phyloP scores from a whole-genome alignment of 1,284 basidiomycete species.

The Ganoderma multipileum region DNA sequence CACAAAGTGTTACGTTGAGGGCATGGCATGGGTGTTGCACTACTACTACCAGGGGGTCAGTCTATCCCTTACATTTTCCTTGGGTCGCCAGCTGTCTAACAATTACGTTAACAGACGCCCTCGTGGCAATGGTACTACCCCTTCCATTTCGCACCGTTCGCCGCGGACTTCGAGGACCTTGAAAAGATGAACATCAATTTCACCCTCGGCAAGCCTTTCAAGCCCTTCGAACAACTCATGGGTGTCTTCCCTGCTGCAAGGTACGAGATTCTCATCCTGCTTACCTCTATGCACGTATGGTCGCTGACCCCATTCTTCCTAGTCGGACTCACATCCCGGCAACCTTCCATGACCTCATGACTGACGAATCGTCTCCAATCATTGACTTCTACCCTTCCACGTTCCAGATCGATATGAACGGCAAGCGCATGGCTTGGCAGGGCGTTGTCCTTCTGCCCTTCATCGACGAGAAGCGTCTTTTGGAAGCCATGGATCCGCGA shows the following conservation, averaged over 20 bases:
- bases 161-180: constrained; percentile 91
- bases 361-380: constrained; percentile 87
- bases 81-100: constrained; percentile 17
- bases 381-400: constrained; percentile 95
- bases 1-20: constrained; percentile 89
- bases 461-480: constrained; percentile 87
- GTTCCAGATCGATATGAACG: constrained; percentile 99
- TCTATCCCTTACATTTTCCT: constrained; percentile 24
- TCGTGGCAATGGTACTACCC: constrained; percentile 99
- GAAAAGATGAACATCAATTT: constrained; percentile 84
- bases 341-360: constrained; percentile 92
- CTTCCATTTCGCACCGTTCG: constrained; percentile 98
- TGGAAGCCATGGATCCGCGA: constrained; percentile 82
- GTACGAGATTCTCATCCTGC: constrained; percentile 47
- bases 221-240: constrained; percentile 98
- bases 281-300: background rate
- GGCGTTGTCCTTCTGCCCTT: constrained; percentile 97
- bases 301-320: background rate
- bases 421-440: constrained; percentile 99
- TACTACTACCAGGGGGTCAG: constrained; percentile 98
- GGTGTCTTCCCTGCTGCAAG: constrained; percentile 96
- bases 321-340: constrained; percentile 90
- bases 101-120: constrained; percentile 66
- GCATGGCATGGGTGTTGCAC: constrained; percentile 94
- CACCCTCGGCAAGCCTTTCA: constrained; percentile 86